Conservation (phyloP, 345 rosid species). For the Rhodomyrtus tomentosa region DNA sequence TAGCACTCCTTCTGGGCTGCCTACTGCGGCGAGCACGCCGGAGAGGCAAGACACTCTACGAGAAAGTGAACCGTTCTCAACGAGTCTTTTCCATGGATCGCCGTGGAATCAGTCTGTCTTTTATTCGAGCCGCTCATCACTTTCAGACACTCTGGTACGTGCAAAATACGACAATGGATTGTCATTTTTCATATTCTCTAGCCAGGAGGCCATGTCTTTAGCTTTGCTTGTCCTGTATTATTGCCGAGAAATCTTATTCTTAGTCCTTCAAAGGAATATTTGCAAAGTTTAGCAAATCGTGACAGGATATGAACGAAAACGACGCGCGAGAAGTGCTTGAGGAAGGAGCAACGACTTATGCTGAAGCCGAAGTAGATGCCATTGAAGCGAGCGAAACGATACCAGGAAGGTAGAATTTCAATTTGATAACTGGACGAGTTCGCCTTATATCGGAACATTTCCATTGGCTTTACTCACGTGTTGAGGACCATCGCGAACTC, state of each 20-base stretch:
- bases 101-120: not conserved
- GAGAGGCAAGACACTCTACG: not conserved
- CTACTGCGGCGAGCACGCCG: not conserved
- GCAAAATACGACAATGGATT: not conserved
- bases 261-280: not conserved
- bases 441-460: not conserved
- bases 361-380: not conserved
- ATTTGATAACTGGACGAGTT: not conserved
- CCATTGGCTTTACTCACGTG: not conserved
- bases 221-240: not conserved
- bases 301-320: not conserved
- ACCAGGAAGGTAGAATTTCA: not conserved
- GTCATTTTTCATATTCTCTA: not conserved
- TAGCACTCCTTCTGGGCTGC: not conserved
- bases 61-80: not conserved
- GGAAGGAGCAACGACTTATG: not conserved
- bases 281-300: not conserved
- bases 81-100: not conserved
- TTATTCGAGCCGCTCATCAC: not conserved
- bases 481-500: not conserved
- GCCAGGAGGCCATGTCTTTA: not conserved
- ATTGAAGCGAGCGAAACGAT: not conserved
- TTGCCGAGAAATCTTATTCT: not conserved
- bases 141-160: not conserved
- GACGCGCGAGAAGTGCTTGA: not conserved